Evolutionary conservation across 208 protist genomes (phyloP).

Genomic region (Leptomonas pyrrhocoris): DNA sequence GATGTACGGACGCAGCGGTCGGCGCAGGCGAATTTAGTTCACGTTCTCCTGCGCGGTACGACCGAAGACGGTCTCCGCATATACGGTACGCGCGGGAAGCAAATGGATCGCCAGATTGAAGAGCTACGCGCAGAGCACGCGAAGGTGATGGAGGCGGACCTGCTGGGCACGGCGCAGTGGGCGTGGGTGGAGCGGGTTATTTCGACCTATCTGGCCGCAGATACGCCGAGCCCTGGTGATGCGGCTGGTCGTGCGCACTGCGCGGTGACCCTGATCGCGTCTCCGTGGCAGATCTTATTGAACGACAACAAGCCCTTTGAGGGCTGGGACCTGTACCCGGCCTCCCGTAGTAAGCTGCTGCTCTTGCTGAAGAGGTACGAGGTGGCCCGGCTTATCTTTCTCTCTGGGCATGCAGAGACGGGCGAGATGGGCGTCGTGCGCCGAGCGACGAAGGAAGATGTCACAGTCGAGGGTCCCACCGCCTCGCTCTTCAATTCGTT

Average conservation of each 20-base stretch:
- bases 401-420: constrained; percentile 79
- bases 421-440: constrained; percentile 63
- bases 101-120: constrained; percentile 1
- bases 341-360: constrained; percentile 57
- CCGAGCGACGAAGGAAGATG: constrained; percentile 22
- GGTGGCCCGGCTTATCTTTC: constrained; percentile 60
- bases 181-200: constrained; percentile 72
- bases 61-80: constrained; percentile 18
- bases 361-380: constrained; percentile 48
- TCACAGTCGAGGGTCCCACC: constrained; percentile 14
- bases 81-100: background rate
- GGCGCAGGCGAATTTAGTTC: constrained; percentile 27
- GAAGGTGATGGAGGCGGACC: constrained; percentile 42
- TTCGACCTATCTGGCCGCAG: constrained; percentile 22
- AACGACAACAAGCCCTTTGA: constrained; percentile 80
- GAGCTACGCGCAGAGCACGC: constrained; percentile 15
- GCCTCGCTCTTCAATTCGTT: constrained; percentile 21
- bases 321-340: constrained; percentile 67
- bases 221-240: constrained; percentile 21
- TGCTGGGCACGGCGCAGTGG: constrained; percentile 84
- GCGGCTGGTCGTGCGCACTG: constrained; percentile 36
- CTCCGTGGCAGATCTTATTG: constrained; percentile 71
- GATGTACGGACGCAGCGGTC: constrained; percentile 43
- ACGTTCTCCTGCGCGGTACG: constrained; percentile 23
- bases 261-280: constrained; percentile 69